Conservation (phyloP, 495 filamentous ascomycete genomes). For the Darksidea phi region DNA sequence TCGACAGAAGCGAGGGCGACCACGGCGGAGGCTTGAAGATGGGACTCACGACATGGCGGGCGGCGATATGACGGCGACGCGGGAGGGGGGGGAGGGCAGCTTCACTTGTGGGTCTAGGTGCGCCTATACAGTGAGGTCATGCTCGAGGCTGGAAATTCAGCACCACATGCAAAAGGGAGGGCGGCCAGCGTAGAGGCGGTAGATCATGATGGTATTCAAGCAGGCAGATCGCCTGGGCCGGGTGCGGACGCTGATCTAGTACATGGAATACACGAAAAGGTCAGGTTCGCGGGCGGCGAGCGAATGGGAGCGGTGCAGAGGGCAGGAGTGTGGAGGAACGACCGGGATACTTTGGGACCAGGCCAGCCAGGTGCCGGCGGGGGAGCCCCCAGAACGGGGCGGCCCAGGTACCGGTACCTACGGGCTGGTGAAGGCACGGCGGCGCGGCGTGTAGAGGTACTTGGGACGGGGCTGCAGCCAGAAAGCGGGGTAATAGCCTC, state of each 20-base stretch:
- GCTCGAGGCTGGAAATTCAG: constrained; percentile 24
- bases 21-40: constrained; percentile 17
- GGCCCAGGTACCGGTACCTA: constrained; percentile 21
- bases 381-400: constrained; percentile 1
- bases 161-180: constrained; percentile 23
- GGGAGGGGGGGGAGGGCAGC: constrained; percentile 3
- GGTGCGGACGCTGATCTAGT: constrained; percentile 37
- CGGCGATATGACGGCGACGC: constrained; percentile 1
- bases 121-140: constrained; percentile 20
- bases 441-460: constrained; percentile 22
- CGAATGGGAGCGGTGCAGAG: constrained; percentile 29
- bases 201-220: constrained; percentile 39
- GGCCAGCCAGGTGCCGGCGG: constrained; percentile 27
- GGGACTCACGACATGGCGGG: constrained; percentile 37
- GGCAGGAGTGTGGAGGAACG: constrained; percentile 22
- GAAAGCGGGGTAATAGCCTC: constrained; percentile 31
- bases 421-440: not conserved
- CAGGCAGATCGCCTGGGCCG: constrained; percentile 32
- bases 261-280: constrained; percentile 36
- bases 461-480: constrained; percentile 2
- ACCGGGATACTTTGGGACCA: constrained; percentile 29
- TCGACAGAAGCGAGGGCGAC: constrained; percentile 9
- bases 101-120: constrained; percentile 20
- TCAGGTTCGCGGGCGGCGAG: constrained; percentile 33
- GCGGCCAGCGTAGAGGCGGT: constrained; percentile 29